Percentiles rank a stretch among this genome's conserved stretches.
Conservation (phyloP, 768 basidiomycete genomes). For the Kwoniella sp. region DNA sequence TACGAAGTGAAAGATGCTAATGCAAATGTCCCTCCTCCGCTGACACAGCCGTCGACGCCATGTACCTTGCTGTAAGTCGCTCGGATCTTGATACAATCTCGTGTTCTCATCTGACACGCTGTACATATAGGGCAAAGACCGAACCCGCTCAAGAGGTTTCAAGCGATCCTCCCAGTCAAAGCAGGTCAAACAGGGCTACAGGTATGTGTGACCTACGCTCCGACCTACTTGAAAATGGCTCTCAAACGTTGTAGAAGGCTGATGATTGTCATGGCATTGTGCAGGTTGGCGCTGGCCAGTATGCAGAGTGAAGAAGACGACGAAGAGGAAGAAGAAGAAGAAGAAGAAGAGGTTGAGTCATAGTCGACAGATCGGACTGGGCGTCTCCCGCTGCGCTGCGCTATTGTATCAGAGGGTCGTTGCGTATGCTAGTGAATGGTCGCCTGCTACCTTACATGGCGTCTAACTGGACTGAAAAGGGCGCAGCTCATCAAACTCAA, state of each 20-base stretch:
- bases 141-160: slow-evolving; percentile 62
- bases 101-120: background rate
- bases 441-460: too few relatives aligned
- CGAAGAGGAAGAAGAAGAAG: background rate
- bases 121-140: slow-evolving; percentile 44
- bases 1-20: background rate
- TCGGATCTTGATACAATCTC: background rate
- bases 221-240: too few relatives aligned
- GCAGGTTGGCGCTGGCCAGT: slow-evolving; percentile 2
- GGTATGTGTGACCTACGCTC: slow-evolving; percentile 58
- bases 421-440: too few relatives aligned
- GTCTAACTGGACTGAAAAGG: too few relatives aligned
- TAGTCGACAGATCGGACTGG: too few relatives aligned
- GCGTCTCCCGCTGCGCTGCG: too few relatives aligned
- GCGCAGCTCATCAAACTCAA: too few relatives aligned
- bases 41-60: slow-evolving; percentile 65
- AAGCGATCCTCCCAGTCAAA: slow-evolving; percentile 54
- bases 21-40: background rate
- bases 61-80: slow-evolving; percentile 62
- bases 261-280: background rate
- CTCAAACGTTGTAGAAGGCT: background rate
- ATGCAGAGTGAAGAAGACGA: slow-evolving; percentile 6
- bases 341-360: background rate
- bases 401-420: too few relatives aligned
- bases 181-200: slow-evolving; percentile 67